These are phyloP conservation scores for Leccinum rimulosum DNA, from an alignment of 768 basidiomycete genomes.

Conservation along the genomic window DNA sequence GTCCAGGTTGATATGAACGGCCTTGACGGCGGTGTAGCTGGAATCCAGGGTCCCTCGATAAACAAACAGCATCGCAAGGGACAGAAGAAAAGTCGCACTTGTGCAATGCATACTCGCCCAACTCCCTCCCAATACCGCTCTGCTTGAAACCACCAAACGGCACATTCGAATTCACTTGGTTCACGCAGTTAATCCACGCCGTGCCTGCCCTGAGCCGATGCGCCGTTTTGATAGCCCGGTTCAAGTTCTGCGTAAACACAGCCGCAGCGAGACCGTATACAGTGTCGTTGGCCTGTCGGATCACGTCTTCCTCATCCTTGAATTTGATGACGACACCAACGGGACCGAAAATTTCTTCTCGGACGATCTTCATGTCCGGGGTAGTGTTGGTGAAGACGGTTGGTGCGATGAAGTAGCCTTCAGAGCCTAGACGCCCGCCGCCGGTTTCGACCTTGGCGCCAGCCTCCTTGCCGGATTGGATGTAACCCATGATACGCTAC, in stretches of 20 bases:
- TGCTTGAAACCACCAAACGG: slow-evolving; percentile 90
- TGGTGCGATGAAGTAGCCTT: slow-evolving; percentile 71
- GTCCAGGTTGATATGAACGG: slow-evolving; percentile 48
- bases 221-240: slow-evolving; percentile 67
- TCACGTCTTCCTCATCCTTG: slow-evolving; percentile 62
- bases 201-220: slow-evolving; percentile 81
- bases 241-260: slow-evolving; percentile 80
- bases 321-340: slow-evolving; percentile 78
- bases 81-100: slow-evolving; percentile 37
- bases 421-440: slow-evolving; percentile 55
- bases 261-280: slow-evolving; percentile 84
- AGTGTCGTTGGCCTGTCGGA: slow-evolving; percentile 81
- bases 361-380: slow-evolving; percentile 72
- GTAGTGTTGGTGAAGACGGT: slow-evolving; percentile 71
- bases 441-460: slow-evolving; percentile 69
- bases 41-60: not conserved
- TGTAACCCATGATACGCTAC: slow-evolving; percentile 76
- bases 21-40: slow-evolving; percentile 26
- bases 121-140: slow-evolving; percentile 76
- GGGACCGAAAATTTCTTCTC: slow-evolving; percentile 79
- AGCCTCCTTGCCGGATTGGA: slow-evolving; percentile 66
- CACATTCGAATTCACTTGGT: slow-evolving; percentile 36
- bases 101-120: slow-evolving; percentile 70
- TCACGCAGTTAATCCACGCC: slow-evolving; percentile 54
- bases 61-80: not conserved